Evolutionary conservation across 2,329 filamentous ascomycete genomes (phyloP), one percentile per base, ranked within the genome.

Genomic region (Canariomyces notabilis): DNA sequence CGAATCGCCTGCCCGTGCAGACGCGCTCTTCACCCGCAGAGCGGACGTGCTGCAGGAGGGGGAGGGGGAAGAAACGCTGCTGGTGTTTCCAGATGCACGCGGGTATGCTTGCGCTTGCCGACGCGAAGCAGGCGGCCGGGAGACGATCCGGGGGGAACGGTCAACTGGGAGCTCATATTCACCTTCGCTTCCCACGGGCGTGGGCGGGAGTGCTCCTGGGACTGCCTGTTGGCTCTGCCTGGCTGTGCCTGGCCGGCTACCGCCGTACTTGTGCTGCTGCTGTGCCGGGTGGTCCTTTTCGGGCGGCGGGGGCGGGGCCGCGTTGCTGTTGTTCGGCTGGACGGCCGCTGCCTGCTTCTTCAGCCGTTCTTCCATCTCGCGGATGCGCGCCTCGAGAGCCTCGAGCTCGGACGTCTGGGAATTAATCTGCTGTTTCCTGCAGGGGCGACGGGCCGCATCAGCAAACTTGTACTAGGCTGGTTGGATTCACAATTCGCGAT

Each of bases 361-460:
- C 43, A 97, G 76, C 36, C 85, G 84, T 57, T 85, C 77, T 68
- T 96, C 90, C 68, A 93, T 89, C 60, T 89, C 89, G 58, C 82
- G 84, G 58, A 97, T 80, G 57, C 83, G 83, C 42, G 82, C 82
- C 69, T 96, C 89, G 60, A 97, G 83, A 46, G 83, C 82, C 67
- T 95, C 84, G 56, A 97, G 83, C 67, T 96, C 88, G 53, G 82
- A 79, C 45, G 79, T 80, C 64, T 88, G 86, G 42, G 77, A 79
- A 54, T 76, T 78, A 62, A 97, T 83, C 50, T 80, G 78, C 62
- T 89, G 82, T 70, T 93, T 93, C 68, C 89, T 95, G 64, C 53
- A 42, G 20, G n/a, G 94, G 63, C 53, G 23, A 5, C 16, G 18
- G n/a, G 21, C 35, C 15, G 39, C 11, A 46, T 50, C 41, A 54